Percentiles rank a stretch among this genome's conserved stretches.
Evolutionary conservation across 257 asterid genomes (phyloP).

Genomic region (Verbascum thapsus): DNA sequence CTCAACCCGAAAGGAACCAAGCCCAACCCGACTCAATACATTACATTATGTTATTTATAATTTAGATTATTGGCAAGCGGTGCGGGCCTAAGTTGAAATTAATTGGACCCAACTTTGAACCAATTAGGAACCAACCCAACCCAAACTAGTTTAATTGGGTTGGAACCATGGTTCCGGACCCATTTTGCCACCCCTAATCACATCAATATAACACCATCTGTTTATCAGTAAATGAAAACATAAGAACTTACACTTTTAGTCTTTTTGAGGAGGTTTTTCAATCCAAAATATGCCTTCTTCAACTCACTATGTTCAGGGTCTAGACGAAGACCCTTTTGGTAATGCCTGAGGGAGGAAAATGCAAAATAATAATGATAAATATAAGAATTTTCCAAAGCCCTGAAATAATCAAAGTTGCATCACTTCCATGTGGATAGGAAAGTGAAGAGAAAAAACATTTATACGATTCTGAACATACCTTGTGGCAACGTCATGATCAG

Average conservation of each 20-base stretch:
- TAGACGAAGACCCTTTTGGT: conserved; percentile 92
- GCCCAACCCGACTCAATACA: too few relatives aligned
- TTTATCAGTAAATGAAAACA: conserved; percentile 8
- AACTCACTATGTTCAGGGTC: conserved; percentile 92
- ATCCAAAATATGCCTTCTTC: conserved; percentile 88
- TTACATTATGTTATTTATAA: too few relatives aligned
- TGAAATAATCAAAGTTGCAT: not conserved
- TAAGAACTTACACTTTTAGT: conserved; percentile 63
- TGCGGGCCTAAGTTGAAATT: too few relatives aligned
- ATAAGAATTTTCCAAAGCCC: conserved; percentile 16
- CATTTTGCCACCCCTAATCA: too few relatives aligned
- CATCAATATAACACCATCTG: not conserved
- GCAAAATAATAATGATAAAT: conserved; percentile 2
- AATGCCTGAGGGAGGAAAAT: conserved; percentile 60
- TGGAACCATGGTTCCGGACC: too few relatives aligned
- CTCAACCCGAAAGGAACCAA: too few relatives aligned
- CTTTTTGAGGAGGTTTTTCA: conserved; percentile 88
- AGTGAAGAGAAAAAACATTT: conserved; percentile 13
- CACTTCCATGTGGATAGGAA: conserved; percentile 7
- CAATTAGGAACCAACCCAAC: too few relatives aligned
- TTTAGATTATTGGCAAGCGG: too few relatives aligned
- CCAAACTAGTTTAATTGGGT: too few relatives aligned
- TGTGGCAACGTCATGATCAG: conserved; percentile 88
- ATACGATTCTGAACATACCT: conserved; percentile 46
- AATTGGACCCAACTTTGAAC: too few relatives aligned